Evolutionary conservation across 2,329 filamentous ascomycete genomes (phyloP), one percentile per base, ranked within the genome.

Genomic region (Aspergillus niger): DNA sequence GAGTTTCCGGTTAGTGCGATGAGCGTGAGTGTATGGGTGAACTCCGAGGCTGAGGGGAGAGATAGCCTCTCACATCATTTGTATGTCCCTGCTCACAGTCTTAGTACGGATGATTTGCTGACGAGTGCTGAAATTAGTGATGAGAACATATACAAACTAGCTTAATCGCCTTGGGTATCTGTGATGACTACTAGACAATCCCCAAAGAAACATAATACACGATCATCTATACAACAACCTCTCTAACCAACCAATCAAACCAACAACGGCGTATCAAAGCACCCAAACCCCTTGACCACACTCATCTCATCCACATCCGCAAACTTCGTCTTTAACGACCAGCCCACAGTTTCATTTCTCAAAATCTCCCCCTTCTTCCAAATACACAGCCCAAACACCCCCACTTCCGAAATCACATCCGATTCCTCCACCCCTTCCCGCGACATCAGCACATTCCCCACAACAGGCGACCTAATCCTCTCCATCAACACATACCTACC

Each of bases 11-110:
- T 84, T 41, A 75, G 75, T 10, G 79, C 78, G 5, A 78, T 81
- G 39, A 86, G 85, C 67, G 81, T 89, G 1, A 82, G 83, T 51
- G 82, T 90, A 3, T 91, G 85, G 83, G 86, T 88, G 0, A 82
- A 84, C 62, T 79, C 78, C 48, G 78, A 79, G 61, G 85, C 85
- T 1, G 76, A 82, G 44, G 84, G 83, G 0, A 79, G 82, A 65
- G 77, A 80, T 5, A 68, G 65, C 58, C 81, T 86, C 57, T 61
- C 66, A 11, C 61, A 75, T 22, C 44, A 56, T 36, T 81, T 82
- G 78, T 82, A 66, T 77, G 76, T 74, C 32, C 11, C 13, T 11
- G 11, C 32, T 36, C 13, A 11, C 13, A 36, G 32, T 13, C 32
- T 36, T 10, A 5, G 39, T 20, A 17, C 20, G 8, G n/a, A 8